Evolutionary conservation across 352 stramenopile genomes (phyloP).

Genomic region (Phytophthora boehmeriae): DNA sequence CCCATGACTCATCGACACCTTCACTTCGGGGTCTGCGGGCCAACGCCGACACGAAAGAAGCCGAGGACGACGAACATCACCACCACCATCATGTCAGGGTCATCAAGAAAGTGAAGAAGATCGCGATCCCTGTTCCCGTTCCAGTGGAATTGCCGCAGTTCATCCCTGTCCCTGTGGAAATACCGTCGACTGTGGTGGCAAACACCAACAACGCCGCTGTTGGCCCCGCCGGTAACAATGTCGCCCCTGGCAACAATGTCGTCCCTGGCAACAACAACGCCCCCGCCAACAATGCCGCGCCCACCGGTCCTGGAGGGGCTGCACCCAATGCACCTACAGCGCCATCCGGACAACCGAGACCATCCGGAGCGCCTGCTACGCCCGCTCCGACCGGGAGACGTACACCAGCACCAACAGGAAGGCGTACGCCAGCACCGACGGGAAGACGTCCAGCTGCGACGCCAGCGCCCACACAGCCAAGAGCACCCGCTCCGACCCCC

Average conservation of each 20-base stretch:
- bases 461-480: slow-evolving; percentile 14
- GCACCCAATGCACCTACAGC: no score
- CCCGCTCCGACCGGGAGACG: slow-evolving; percentile 20
- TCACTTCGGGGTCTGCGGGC: slow-evolving; percentile 10
- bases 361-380: slow-evolving; percentile 13
- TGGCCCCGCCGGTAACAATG: not conserved
- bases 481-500: slow-evolving; percentile 13
- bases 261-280: slow-evolving; percentile 25
- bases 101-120: slow-evolving; percentile 42
- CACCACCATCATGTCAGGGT: slow-evolving; percentile 14
- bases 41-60: slow-evolving; percentile 7
- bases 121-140: slow-evolving; percentile 28
- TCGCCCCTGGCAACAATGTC: not conserved
- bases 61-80: slow-evolving; percentile 16
- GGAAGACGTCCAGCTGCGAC: slow-evolving; percentile 19
- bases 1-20: slow-evolving; percentile 4
- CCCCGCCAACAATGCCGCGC: slow-evolving; percentile 13
- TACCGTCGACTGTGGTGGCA: slow-evolving; percentile 31
- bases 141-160: slow-evolving; percentile 33
- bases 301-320: slow-evolving; percentile 6
- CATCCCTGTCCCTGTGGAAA: slow-evolving; percentile 29
- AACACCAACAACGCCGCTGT: slow-evolving; percentile 29
- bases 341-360: no score
- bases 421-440: no score
- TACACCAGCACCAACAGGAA: no score